phyloP scores from a whole-genome alignment of 2,329 filamentous ascomycete species.

The Arthrocladium fulminans region DNA sequence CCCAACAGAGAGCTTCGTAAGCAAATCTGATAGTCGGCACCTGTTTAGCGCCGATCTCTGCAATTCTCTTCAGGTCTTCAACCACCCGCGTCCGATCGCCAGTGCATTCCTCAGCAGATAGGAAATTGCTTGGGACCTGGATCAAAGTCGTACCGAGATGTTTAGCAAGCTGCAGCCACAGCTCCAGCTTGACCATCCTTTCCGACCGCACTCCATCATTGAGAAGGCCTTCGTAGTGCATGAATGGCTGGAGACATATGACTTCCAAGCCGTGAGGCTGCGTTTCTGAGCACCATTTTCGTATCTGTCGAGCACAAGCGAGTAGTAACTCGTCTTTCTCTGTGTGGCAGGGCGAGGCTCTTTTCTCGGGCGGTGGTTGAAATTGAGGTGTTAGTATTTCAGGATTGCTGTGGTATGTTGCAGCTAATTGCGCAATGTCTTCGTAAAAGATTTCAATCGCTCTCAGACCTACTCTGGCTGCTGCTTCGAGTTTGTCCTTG shows the following conservation, averaged over 20 bases:
- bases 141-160: slow-evolving; percentile 62
- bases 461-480: slow-evolving; percentile 53
- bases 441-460: slow-evolving; percentile 73
- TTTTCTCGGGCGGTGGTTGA: slow-evolving; percentile 6
- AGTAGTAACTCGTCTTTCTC: slow-evolving; percentile 14
- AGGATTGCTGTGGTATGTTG: background rate
- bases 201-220: slow-evolving; percentile 51
- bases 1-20: slow-evolving; percentile 67
- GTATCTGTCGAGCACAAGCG: slow-evolving; percentile 16
- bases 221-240: slow-evolving; percentile 65
- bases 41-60: slow-evolving; percentile 57
- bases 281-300: slow-evolving; percentile 12
- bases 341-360: slow-evolving; percentile 12
- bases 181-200: slow-evolving; percentile 53
- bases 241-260: slow-evolving; percentile 48
- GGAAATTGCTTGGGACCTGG: slow-evolving; percentile 63
- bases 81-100: slow-evolving; percentile 40
- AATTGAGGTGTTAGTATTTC: slow-evolving; percentile 6
- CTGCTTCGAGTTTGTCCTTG: slow-evolving; percentile 58
- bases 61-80: slow-evolving; percentile 16
- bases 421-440: slow-evolving; percentile 57
- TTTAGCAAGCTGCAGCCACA: slow-evolving; percentile 61
- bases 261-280: slow-evolving; percentile 12
- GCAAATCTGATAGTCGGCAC: slow-evolving; percentile 51
- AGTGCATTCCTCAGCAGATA: slow-evolving; percentile 41